Percentiles rank a stretch among this genome's conserved stretches.
These are phyloP conservation scores for Leptomonas pyrrhocoris DNA, from an alignment of 208 protist genomes.

Conservation along the genomic window DNA sequence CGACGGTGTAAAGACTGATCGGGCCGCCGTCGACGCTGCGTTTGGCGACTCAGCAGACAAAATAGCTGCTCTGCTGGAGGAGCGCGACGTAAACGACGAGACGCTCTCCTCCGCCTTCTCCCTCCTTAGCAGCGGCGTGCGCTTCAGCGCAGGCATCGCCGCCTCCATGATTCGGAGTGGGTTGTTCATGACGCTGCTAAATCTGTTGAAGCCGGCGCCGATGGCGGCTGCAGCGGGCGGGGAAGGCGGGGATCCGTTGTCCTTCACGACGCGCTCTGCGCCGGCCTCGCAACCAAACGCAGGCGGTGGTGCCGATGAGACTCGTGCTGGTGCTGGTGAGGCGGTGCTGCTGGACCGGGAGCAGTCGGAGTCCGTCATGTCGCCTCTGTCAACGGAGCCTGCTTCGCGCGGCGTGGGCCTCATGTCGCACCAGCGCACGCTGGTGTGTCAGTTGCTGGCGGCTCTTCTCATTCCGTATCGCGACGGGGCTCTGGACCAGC, in stretches of 20 bases:
- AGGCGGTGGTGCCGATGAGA: not conserved
- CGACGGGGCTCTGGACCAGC: constrained; percentile 35
- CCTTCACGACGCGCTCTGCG: not conserved
- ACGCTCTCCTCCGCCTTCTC: constrained; percentile 48
- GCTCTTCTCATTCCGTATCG: constrained; percentile 45
- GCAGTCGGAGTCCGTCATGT: constrained; percentile 7
- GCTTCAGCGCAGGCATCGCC: constrained; percentile 48
- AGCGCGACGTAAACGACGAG: constrained; percentile 44
- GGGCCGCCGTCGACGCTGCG: constrained; percentile 45
- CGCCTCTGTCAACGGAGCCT: constrained; percentile 8
- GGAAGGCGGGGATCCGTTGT: not conserved
- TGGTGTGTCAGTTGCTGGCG: constrained; percentile 51
- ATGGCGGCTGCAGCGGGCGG: not conserved
- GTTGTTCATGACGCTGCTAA: constrained; percentile 36
- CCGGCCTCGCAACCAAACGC: not conserved
- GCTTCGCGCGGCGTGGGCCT: constrained; percentile 22
- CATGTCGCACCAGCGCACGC: constrained; percentile 51
- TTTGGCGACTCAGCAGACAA: constrained; percentile 56
- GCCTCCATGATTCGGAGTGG: constrained; percentile 46
- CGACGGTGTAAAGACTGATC: constrained; percentile 44
- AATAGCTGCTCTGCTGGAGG: constrained; percentile 46
- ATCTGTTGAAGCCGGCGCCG: constrained; percentile 16
- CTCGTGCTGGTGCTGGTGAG: not conserved
- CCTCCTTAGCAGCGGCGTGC: constrained; percentile 54
- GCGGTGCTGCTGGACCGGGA: constrained; percentile 16